phyloP scores from a whole-genome alignment of 192 early-diverging fungal genomes.

The Diversispora epigaea region DNA sequence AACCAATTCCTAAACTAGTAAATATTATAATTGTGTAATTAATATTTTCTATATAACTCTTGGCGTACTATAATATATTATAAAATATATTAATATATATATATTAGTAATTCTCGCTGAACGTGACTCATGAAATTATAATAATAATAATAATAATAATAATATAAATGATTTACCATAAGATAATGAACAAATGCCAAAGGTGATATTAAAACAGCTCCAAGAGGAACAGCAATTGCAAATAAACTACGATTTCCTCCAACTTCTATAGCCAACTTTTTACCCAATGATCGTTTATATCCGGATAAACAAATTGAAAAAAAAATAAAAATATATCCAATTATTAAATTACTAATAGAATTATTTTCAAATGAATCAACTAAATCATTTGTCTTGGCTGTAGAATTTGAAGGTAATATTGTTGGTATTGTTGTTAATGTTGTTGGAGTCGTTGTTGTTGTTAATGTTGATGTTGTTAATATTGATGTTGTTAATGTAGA shows the following conservation, averaged over 20 bases:
- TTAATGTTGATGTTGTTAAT: no score
- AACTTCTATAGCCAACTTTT: conserved; percentile 41
- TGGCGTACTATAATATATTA: conserved; percentile 2
- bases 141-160: conserved; percentile 14
- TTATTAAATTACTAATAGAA: conserved; percentile 23
- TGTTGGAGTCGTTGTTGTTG: no score
- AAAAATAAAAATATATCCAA: conserved; percentile 39
- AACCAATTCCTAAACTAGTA: conserved; percentile 38
- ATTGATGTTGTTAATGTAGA: no score
- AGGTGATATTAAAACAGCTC: conserved; percentile 39
- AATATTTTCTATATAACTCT: not conserved
- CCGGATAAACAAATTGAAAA: conserved; percentile 38
- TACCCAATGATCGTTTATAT: conserved; percentile 38
- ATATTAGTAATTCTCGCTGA: not conserved
- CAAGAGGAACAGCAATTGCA: conserved; percentile 36
- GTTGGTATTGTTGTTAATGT: no score
- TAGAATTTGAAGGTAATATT: not conserved
- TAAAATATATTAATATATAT: not conserved
- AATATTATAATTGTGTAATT: conserved; percentile 9
- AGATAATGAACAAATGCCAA: conserved; percentile 41
- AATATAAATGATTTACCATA: conserved; percentile 18
- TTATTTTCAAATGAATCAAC: conserved; percentile 32
- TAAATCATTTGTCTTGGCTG: not conserved
- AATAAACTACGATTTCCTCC: conserved; percentile 38
- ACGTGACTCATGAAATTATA: conserved; percentile 32